A percentile compares a stretch with the other conserved stretches of the same genome.
Conservation (phyloP, 108 stramenopile genomes). For the Epipyxis sp. region DNA sequence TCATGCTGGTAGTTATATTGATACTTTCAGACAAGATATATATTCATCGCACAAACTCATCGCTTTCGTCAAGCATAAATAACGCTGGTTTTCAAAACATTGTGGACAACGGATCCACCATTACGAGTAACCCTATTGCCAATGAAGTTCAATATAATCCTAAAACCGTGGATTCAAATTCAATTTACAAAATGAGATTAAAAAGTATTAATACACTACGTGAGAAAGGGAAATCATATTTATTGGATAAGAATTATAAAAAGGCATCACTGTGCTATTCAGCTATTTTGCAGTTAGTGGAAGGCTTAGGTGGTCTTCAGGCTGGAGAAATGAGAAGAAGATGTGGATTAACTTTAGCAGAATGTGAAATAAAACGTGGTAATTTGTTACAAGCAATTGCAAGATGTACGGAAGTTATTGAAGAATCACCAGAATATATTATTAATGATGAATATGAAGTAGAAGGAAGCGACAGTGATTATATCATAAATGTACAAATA, state of each 20-base stretch:
- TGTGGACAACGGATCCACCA: too few relatives aligned
- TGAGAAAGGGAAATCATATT: background rate
- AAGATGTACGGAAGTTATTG: conserved; percentile 10
- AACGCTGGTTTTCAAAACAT: too few relatives aligned
- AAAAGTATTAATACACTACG: background rate
- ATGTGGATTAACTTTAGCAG: conserved; percentile 6
- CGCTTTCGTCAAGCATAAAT: too few relatives aligned
- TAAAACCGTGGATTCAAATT: too few relatives aligned
- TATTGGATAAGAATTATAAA: background rate
- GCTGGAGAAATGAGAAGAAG: background rate
- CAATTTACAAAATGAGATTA: too few relatives aligned
- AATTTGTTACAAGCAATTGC: background rate
- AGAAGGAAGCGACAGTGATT: background rate
- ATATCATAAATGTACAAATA: too few relatives aligned
- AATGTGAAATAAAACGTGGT: background rate
- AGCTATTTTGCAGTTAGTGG: background rate
- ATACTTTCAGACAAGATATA: too few relatives aligned
- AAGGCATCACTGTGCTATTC: background rate
- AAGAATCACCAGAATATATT: background rate
- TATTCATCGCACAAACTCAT: too few relatives aligned
- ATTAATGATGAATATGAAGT: background rate
- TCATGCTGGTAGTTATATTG: too few relatives aligned
- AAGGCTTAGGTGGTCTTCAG: background rate
- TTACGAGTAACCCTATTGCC: too few relatives aligned
- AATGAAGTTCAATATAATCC: too few relatives aligned